Evolutionary conservation across 495 filamentous ascomycete species (phyloP), one percentile per base, ranked within the genome.

Genomic region (Daldinia caldariorum): DNA sequence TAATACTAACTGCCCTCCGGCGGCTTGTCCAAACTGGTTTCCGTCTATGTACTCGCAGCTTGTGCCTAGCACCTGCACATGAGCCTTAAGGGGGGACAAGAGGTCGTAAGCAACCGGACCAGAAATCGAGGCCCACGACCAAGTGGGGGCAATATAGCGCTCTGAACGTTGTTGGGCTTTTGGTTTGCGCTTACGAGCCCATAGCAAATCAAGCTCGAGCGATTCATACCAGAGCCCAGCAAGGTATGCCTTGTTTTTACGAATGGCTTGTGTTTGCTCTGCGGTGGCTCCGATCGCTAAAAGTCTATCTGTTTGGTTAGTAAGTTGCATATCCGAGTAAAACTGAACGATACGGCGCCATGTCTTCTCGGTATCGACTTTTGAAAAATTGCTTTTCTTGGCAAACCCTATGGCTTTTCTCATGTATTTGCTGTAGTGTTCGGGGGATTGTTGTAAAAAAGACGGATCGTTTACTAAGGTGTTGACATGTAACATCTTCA

Each of bases 161-260:
- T 53, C 10, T 32, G 53, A 56, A 20, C 32, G 53, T 18, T 18
- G 31, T 18, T 37, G 29, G 32, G 9, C 3, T 12, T 13, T 38
- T 18, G 32, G 4, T 6, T 18, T 12, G 26, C 2, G 14, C 31
- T 32, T 26, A 6, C 47, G 37, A n/a, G 4, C 13, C 49, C 50
- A 63, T 3, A 63, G 22, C 13, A 63, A 8, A 4, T 63, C 61
- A 12, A 20, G 4, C 14, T 10, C 4, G 9, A 55, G 38, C 14
- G 61, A 63, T 16, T 37, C 49, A n/a, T 51, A 45, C 61, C 61
- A 55, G 8, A 63, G 37, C 1, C 61, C 61, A n/a, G 38, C 61
- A 1, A 64, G 53, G 12, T 57, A 57, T 14, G 5, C 8, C 31
- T 63, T 8, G 26, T 35, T 29, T 9, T 4, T 35, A 9, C 26